These are phyloP conservation scores for Nitzschia palea DNA, from an alignment of 108 stramenopile genomes.

Conservation along the genomic window DNA sequence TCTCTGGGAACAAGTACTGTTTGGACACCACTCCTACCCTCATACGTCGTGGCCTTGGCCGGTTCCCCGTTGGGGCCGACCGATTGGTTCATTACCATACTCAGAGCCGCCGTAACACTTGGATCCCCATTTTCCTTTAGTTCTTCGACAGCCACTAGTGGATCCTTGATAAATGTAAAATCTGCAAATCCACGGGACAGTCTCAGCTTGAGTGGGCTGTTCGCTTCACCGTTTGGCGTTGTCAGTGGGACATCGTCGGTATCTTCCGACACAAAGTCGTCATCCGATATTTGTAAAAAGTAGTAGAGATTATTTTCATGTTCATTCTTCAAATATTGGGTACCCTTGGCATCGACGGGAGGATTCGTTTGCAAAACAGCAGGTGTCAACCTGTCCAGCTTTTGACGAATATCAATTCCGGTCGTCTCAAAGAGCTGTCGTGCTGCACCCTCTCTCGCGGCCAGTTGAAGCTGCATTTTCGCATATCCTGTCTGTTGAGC, in stretches of 20 bases:
- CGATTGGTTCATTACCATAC: conserved; percentile 29
- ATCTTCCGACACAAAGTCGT: conserved; percentile 12
- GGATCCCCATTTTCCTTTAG: conserved; percentile 16
- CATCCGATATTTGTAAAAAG: conserved; percentile 26
- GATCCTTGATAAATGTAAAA: conserved; percentile 28
- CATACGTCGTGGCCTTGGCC: background rate
- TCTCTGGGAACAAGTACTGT: background rate
- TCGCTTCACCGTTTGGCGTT: background rate
- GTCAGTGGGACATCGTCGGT: background rate
- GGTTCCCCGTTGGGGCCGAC: background rate
- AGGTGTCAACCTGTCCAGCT: conserved; percentile 21
- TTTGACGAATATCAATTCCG: conserved; percentile 26
- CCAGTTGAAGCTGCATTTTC: conserved; percentile 27
- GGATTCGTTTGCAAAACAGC: conserved; percentile 23
- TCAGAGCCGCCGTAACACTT: conserved; percentile 2
- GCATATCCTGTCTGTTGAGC: conserved; percentile 13
- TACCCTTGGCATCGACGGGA: conserved; percentile 5
- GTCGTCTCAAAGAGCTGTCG: conserved; percentile 23
- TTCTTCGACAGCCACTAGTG: conserved; percentile 7
- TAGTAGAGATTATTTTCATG: conserved; percentile 24
- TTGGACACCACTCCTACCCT: background rate
- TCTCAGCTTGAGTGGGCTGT: conserved; percentile 5
- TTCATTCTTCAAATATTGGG: conserved; percentile 18
- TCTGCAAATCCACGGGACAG: conserved; percentile 5
- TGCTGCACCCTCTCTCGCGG: conserved; percentile 28